Evolutionary conservation across 768 basidiomycete species (phyloP).

Genomic region (Chalciporus sphaerocephalus): DNA sequence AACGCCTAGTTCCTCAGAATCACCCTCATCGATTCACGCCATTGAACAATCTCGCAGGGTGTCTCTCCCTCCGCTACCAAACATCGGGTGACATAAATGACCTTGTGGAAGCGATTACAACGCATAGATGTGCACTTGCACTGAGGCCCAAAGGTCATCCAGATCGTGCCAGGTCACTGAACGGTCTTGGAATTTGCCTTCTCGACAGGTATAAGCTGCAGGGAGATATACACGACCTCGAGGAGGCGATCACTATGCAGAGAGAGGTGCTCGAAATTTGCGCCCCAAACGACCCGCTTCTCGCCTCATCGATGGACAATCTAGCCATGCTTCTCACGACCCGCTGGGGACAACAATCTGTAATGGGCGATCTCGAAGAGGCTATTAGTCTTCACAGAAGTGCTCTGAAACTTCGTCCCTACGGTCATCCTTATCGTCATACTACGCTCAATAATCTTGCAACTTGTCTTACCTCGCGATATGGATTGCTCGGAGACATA

Average conservation of each 20-base stretch:
- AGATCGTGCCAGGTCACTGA: neutral
- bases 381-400: slow-evolving; percentile 10
- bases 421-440: slow-evolving; percentile 11
- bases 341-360: neutral
- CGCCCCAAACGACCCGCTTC: neutral
- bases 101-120: neutral
- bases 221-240: neutral
- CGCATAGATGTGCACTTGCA: neutral
- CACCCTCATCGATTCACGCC: neutral
- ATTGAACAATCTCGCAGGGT: slow-evolving; percentile 1
- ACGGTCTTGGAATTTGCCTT: slow-evolving; percentile 18
- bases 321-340: neutral
- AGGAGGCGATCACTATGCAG: neutral
- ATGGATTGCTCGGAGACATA: neutral
- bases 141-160: neutral
- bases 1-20: neutral
- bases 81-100: neutral
- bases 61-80: neutral
- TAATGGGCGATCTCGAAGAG: slow-evolving; percentile 16
- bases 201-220: neutral
- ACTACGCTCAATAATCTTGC: slow-evolving; percentile 16
- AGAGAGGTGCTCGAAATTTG: slow-evolving; percentile 1
- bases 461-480: slow-evolving; percentile 2
- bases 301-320: neutral
- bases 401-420: slow-evolving; percentile 7